Evolutionary conservation across 192 early-diverging fungal genomes (phyloP), one percentile per base, ranked within the genome.

Genomic region (Diversispora epigaea): DNA sequence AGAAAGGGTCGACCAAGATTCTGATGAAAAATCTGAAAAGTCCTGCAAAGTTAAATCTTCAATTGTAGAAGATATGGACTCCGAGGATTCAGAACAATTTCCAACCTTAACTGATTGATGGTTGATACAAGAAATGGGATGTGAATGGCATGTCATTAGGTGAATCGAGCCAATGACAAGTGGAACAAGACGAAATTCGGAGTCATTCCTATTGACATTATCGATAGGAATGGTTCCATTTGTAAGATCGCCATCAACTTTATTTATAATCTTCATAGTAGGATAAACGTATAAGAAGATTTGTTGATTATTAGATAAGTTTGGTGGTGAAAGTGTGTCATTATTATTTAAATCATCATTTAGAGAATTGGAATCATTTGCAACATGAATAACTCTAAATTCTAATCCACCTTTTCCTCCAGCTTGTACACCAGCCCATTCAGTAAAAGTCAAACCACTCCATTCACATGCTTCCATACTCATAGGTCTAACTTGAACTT

Each of bases 341-440:
- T 32, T 32, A 32, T 32, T 32, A 64, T 64, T 17, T 41, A 17
- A 64, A 41, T 40, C 39, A 64, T 17, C 15, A 1, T 14, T 6
- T 40, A 39, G 40, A 43, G 25, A 0, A 63, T 63, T 22, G 15
- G 39, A 63, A 21, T 43, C 25, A 8, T 45, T 47, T 22, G 11
- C 47, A 9, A 22, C 9, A n/a, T 4, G 6, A 41, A 57, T n/a
- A n/a, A 71, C 22, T 19, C 46, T 45, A 49, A 75, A 65, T 41
- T 75, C 73, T 41, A 75, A 65, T 7, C 73, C 73, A 54, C 73
- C 73, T 75, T 65, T 65, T 9, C 73, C 73, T 8, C 47, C 32
- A 46, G 19, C 60, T 54, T 65, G 73, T 3, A 75, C 63, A 12
- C 73, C 73, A 12, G 73, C 47, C 73, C 73, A 75, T 12, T 66